phyloP scores from a whole-genome alignment of 1,139 yeast species.

The Hyphopichia burtonii region DNA sequence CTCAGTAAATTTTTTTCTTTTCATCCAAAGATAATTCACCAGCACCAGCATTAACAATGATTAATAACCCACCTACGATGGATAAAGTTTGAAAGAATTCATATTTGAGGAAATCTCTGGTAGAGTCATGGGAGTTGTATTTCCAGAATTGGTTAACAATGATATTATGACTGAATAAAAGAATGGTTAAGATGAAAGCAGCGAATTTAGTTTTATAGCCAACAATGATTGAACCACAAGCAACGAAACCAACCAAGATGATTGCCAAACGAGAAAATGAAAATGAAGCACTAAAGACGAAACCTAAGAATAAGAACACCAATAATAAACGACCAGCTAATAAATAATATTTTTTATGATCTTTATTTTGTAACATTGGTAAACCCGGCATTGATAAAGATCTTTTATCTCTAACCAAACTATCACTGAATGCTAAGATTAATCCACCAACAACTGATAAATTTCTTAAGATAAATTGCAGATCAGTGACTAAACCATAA shows the following conservation, averaged over 20 bases:
- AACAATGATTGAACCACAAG: slow-evolving; percentile 79
- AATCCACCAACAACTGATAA: slow-evolving; percentile 92
- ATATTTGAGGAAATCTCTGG: slow-evolving; percentile 87
- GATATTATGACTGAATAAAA: slow-evolving; percentile 75
- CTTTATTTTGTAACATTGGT: slow-evolving; percentile 82
- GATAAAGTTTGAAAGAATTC: slow-evolving; percentile 94
- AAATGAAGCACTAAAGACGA: slow-evolving; percentile 78
- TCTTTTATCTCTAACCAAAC: slow-evolving; percentile 79
- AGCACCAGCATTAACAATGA: slow-evolving; percentile 94
- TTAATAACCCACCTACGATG: slow-evolving; percentile 88
- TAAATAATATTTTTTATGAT: slow-evolving; percentile 79
- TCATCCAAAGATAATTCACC: slow-evolving; percentile 93
- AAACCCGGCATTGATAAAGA: slow-evolving; percentile 80
- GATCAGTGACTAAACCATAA: slow-evolving; percentile 84
- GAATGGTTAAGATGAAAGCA: slow-evolving; percentile 73
- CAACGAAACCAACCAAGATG: slow-evolving; percentile 65
- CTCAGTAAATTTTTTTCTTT: slow-evolving; percentile 86
- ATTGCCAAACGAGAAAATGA: slow-evolving; percentile 64
- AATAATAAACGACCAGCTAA: slow-evolving; percentile 88
- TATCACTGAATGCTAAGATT: slow-evolving; percentile 83
- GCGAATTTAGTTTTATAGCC: slow-evolving; percentile 94
- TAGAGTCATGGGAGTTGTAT: slow-evolving; percentile 64
- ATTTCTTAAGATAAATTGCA: slow-evolving; percentile 80
- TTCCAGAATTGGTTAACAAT: slow-evolving; percentile 90
- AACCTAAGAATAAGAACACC: slow-evolving; percentile 82